A percentile compares a stretch with the other conserved stretches of the same genome.
phyloP scores from a whole-genome alignment of 2,329 filamentous ascomycete genomes.

The Cladophialophora psammophila region DNA sequence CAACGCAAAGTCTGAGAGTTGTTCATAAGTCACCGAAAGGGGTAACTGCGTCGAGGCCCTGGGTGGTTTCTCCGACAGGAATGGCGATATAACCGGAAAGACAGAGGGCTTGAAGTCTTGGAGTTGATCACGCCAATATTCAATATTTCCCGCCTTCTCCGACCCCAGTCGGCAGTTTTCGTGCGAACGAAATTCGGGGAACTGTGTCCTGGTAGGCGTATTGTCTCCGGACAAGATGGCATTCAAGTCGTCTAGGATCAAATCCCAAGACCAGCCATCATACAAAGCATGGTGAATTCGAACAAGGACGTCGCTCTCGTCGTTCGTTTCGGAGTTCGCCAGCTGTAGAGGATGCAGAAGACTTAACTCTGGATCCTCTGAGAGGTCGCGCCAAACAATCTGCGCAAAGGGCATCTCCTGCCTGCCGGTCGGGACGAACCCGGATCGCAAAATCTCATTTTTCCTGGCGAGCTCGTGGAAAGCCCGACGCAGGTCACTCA shows the following conservation, averaged over 20 bases:
- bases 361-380: slow-evolving; percentile 44
- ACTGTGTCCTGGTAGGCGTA: slow-evolving; percentile 61
- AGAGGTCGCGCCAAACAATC: slow-evolving; percentile 66
- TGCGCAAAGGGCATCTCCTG: slow-evolving; percentile 63
- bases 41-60: slow-evolving; percentile 34
- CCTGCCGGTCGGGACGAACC: slow-evolving; percentile 66
- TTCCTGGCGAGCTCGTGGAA: slow-evolving; percentile 58
- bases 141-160: slow-evolving; percentile 2
- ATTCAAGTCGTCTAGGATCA: slow-evolving; percentile 73
- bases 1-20: slow-evolving; percentile 50
- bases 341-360: slow-evolving; percentile 68
- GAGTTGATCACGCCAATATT: slow-evolving; percentile 75
- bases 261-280: slow-evolving; percentile 90
- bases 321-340: neutral
- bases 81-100: slow-evolving; percentile 56
- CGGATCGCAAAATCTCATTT: slow-evolving; percentile 76
- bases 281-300: slow-evolving; percentile 84
- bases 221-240: slow-evolving; percentile 53
- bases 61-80: neutral
- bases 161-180: slow-evolving; percentile 43
- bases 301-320: slow-evolving; percentile 51
- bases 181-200: slow-evolving; percentile 64
- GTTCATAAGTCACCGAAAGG: slow-evolving; percentile 44
- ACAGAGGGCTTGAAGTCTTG: slow-evolving; percentile 61
- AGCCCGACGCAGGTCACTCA: slow-evolving; percentile 56